Conservation (phyloP, 1,284 basidiomycete species). For the Melanopsichium pennsylvanicum region DNA sequence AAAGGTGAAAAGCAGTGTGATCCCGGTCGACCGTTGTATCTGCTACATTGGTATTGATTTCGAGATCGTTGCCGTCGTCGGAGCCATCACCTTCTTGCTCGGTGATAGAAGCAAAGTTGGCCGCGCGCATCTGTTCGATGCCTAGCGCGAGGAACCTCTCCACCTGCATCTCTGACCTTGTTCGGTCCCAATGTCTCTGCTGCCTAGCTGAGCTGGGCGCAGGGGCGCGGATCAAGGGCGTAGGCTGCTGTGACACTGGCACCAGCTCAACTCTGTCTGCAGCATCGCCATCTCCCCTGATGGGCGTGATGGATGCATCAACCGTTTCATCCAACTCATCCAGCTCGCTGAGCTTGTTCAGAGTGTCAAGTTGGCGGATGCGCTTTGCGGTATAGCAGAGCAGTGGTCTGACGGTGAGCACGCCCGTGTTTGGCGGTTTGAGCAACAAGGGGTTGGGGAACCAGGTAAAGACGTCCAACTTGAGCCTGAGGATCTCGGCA, state of each 20-base stretch:
- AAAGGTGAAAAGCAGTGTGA: conserved; percentile 3
- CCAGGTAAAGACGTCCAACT: conserved; percentile 55
- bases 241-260: conserved; percentile 21
- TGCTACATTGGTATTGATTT: conserved; percentile 10
- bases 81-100: conserved; percentile 14
- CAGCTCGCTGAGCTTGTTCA: conserved; percentile 14
- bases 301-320: conserved; percentile 22
- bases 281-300: conserved; percentile 2
- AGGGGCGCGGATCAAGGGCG: conserved; percentile 31
- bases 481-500: conserved; percentile 60
- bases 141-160: conserved; percentile 41
- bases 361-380: conserved; percentile 16
- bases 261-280: neutral
- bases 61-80: conserved; percentile 12
- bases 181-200: conserved; percentile 27
- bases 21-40: conserved; percentile 13
- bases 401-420: conserved; percentile 33
- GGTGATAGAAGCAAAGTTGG: conserved; percentile 22
- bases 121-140: conserved; percentile 27
- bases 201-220: conserved; percentile 9
- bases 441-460: conserved; percentile 58
- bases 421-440: conserved; percentile 35
- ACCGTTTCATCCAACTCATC: conserved; percentile 20
- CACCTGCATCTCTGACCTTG: conserved; percentile 41
- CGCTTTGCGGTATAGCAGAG: conserved; percentile 18